Evolutionary conservation across 441 rosid genomes (phyloP).

Genomic region (Gossypium aridum): DNA sequence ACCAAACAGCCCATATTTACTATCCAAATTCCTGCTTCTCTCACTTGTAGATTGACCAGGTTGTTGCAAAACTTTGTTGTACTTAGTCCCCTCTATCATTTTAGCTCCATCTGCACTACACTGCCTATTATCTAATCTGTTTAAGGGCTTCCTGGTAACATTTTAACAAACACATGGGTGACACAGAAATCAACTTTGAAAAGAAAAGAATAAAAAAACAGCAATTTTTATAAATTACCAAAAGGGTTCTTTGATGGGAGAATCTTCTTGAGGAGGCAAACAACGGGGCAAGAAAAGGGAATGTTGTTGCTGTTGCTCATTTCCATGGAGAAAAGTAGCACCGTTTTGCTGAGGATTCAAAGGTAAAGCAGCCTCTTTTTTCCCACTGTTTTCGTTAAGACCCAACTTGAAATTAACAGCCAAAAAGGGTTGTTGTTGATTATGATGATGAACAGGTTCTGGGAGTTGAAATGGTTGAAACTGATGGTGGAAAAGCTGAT

Average conservation of each 20-base stretch:
- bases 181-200: conserved; percentile 4
- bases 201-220: not conserved
- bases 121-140: conserved; percentile 1
- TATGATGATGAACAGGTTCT: conserved; percentile 11
- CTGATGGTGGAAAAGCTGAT: conserved; percentile 24
- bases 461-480: conserved; percentile 18
- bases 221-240: conserved; percentile 25
- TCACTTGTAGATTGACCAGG: not conserved
- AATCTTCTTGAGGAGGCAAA: conserved; percentile 33
- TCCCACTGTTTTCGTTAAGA: conserved; percentile 20
- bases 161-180: conserved; percentile 19
- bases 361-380: not conserved
- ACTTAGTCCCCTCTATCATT: conserved; percentile 11
- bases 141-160: conserved; percentile 25
- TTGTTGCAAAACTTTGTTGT: not conserved
- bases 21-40: not conserved
- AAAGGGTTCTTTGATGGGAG: conserved; percentile 26
- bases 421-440: conserved; percentile 1
- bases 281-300: conserved; percentile 16
- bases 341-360: conserved; percentile 4
- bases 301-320: conserved; percentile 1
- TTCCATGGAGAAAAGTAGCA: conserved; percentile 13
- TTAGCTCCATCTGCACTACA: conserved; percentile 7
- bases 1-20: not conserved
- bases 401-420: conserved; percentile 37